Conservation (phyloP, 306 rosid species). For the Vigna hirtella region DNA sequence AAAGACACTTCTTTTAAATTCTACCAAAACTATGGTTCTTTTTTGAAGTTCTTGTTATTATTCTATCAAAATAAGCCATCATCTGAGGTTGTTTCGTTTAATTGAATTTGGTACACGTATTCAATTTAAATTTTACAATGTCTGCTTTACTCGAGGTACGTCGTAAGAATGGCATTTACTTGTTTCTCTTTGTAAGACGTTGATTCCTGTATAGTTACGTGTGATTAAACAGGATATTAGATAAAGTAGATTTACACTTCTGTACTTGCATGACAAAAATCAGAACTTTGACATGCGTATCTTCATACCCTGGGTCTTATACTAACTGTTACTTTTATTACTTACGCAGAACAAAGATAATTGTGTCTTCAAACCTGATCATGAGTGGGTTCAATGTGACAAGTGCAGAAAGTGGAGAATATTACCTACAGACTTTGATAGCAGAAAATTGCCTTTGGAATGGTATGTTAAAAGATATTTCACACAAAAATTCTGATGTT, state of each 20-base stretch:
- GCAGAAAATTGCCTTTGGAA: conserved; percentile 41
- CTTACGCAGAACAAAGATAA: conserved; percentile 43
- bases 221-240: conserved; percentile 6
- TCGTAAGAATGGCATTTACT: not conserved
- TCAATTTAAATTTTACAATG: conserved; percentile 25
- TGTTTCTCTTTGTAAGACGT: conserved; percentile 4
- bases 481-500: not conserved
- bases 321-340: conserved; percentile 2
- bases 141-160: not conserved
- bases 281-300: not conserved
- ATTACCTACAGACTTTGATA: conserved; percentile 47
- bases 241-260: not conserved
- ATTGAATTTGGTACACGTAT: conserved; percentile 32
- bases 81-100: not conserved
- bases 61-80: not conserved
- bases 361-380: conserved; percentile 56
- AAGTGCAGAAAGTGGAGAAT: conserved; percentile 73
- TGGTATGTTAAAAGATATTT: conserved; percentile 50
- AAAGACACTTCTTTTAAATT: conserved; percentile 31
- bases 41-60: not conserved
- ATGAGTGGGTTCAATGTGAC: conserved; percentile 71
- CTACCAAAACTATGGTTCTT: not conserved
- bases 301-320: not conserved
- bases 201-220: not conserved
- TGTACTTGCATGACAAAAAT: not conserved